phyloP scores from a whole-genome alignment of 2,329 filamentous ascomycete species.

The Rhynchosporium agropyri region DNA sequence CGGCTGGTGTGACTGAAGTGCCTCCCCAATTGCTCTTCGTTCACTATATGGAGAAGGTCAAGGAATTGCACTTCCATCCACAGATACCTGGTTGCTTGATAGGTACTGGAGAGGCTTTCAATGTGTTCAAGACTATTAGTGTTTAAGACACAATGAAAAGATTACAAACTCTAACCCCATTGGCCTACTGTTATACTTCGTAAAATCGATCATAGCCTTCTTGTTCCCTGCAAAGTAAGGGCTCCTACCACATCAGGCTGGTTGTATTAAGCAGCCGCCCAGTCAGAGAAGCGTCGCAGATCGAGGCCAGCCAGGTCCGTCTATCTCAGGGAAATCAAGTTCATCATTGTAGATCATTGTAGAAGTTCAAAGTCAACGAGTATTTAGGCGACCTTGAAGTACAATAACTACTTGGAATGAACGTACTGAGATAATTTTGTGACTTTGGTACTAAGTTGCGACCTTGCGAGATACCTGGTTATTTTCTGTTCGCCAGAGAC shows the following conservation, averaged over 20 bases:
- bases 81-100: slow-evolving; percentile 90
- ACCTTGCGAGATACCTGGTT: too few species aligned
- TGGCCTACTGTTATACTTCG: not conserved
- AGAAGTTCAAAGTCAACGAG: too few species aligned
- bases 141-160: slow-evolving; percentile 52
- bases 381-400: too few species aligned
- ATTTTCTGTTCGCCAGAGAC: too few species aligned
- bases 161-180: slow-evolving; percentile 1
- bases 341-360: too few species aligned
- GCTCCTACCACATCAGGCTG: not conserved
- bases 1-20: slow-evolving; percentile 83
- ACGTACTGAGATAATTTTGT: too few species aligned
- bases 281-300: not conserved
- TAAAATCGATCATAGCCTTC: not conserved
- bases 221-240: not conserved
- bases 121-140: slow-evolving; percentile 81
- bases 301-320: too few species aligned
- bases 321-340: too few species aligned
- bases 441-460: too few species aligned
- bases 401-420: too few species aligned
- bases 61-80: slow-evolving; percentile 96
- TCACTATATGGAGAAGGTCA: slow-evolving; percentile 92
- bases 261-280: slow-evolving; percentile 1
- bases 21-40: slow-evolving; percentile 95
- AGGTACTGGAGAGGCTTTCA: slow-evolving; percentile 88